These are phyloP conservation scores for Aspergillus egyptiacus DNA, from an alignment of 495 filamentous ascomycete genomes.

Conservation along the genomic window DNA sequence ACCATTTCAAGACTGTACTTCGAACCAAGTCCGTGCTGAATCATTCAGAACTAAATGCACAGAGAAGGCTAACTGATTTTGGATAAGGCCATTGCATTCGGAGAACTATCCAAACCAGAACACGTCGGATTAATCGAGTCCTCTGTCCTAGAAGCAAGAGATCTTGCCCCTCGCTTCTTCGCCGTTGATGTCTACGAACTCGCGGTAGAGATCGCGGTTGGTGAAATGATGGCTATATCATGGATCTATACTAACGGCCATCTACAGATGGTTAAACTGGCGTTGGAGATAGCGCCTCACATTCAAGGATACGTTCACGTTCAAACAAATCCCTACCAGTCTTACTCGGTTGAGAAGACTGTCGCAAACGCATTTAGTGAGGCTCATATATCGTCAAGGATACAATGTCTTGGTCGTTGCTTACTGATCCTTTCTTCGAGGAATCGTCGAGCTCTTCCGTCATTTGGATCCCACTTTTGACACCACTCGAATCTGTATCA, in stretches of 20 bases:
- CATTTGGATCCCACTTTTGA: constrained; percentile 45
- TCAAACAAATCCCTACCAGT: constrained; percentile 55
- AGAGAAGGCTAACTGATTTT: neutral
- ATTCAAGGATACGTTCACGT: constrained; percentile 53
- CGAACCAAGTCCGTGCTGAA: constrained; percentile 48
- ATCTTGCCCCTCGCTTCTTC: constrained; percentile 27
- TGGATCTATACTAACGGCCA: neutral
- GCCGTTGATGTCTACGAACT: constrained; percentile 43
- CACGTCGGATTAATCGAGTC: constrained; percentile 40
- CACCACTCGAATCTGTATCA: constrained; percentile 51
- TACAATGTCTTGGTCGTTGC: neutral
- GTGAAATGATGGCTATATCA: neutral
- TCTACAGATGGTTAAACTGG: constrained; percentile 47
- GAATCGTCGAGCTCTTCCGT: constrained; percentile 44
- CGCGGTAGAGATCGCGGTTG: constrained; percentile 50
- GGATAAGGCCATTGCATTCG: constrained; percentile 54
- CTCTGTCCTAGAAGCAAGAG: constrained; percentile 37
- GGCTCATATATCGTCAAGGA: constrained; percentile 8
- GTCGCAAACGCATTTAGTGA: constrained; percentile 51
- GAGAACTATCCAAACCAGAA: constrained; percentile 50
- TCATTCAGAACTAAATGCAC: neutral
- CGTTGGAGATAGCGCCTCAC: constrained; percentile 45
- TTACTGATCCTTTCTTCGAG: constrained; percentile 25
- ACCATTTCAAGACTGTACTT: constrained; percentile 61
- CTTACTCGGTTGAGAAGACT: constrained; percentile 48